Percentiles rank a stretch among this genome's conserved stretches.
Evolutionary conservation across 768 basidiomycete species (phyloP).

Genomic region (Solioccasus polychromus): DNA sequence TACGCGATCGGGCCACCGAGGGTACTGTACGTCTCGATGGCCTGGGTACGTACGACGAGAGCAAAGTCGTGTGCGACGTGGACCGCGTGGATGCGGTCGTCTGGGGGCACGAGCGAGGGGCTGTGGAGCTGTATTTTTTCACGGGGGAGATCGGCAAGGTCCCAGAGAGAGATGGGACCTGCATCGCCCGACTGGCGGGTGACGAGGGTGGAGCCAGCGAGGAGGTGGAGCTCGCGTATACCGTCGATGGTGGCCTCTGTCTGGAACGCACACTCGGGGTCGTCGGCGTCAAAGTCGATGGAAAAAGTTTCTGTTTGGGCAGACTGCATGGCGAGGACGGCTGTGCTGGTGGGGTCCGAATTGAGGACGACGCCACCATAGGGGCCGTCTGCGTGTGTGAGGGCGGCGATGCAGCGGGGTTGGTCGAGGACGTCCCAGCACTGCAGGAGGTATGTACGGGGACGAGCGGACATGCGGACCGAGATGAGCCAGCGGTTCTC

Average conservation of each 20-base stretch:
- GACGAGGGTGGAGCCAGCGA: conserved; percentile 38
- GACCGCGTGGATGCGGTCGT: conserved; percentile 39
- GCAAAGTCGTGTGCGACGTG: conserved; percentile 43
- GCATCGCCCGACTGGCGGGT: conserved; percentile 30
- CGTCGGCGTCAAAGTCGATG: conserved; percentile 35
- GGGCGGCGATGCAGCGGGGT: conserved; percentile 43
- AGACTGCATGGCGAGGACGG: conserved; percentile 42
- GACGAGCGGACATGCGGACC: conserved; percentile 28
- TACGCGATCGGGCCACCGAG: conserved; percentile 28
- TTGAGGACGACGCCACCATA: conserved; percentile 50
- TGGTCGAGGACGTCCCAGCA: conserved; percentile 53
- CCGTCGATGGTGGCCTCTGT: conserved; percentile 32
- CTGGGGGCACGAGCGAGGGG: conserved; percentile 19
- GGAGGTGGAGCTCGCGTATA: conserved; percentile 33
- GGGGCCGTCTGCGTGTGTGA: conserved; percentile 29
- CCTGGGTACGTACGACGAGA: conserved; percentile 42
- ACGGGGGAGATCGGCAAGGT: conserved; percentile 28
- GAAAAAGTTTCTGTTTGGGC: conserved; percentile 42
- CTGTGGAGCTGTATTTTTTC: conserved; percentile 37
- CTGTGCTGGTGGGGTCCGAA: conserved; percentile 31
- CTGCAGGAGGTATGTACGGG: conserved; percentile 39
- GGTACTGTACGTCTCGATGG: conserved; percentile 43
- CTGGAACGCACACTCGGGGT: conserved; percentile 38
- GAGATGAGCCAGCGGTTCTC: conserved; percentile 47
- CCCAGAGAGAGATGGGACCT: conserved; percentile 36